Evolutionary conservation across 495 filamentous ascomycete species (phyloP).

Genomic region (Xylaria venustula): DNA sequence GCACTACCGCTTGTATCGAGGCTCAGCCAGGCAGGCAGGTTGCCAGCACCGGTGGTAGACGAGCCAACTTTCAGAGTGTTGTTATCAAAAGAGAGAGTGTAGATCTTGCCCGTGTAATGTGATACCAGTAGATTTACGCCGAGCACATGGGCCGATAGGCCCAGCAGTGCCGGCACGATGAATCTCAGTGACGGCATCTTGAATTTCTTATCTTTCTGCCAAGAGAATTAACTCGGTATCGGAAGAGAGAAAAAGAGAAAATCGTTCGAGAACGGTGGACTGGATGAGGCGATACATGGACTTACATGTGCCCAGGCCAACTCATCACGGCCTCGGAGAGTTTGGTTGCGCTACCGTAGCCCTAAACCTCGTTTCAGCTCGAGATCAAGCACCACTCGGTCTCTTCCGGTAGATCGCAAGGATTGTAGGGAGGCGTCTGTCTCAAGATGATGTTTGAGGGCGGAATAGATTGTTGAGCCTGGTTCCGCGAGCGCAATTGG

Average conservation of each 20-base stretch:
- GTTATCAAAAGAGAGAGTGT: conserved; percentile 34
- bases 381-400: conserved; percentile 2
- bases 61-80: conserved; percentile 32
- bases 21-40: conserved; percentile 56
- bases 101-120: conserved; percentile 43
- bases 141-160: conserved; percentile 28
- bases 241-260: neutral
- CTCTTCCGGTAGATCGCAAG: conserved; percentile 3
- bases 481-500: conserved; percentile 32
- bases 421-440: neutral
- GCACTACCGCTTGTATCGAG: conserved; percentile 39
- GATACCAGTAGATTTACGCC: conserved; percentile 41
- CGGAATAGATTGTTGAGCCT: conserved; percentile 8
- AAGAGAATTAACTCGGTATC: neutral
- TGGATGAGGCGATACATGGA: conserved; percentile 10
- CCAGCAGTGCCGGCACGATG: conserved; percentile 26
- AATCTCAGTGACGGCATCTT: conserved; percentile 28
- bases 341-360: neutral
- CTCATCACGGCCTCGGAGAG: conserved; percentile 4
- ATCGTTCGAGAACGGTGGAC: neutral
- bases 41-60: conserved; percentile 32
- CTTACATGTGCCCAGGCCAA: conserved; percentile 7
- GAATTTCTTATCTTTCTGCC: neutral
- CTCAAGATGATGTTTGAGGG: conserved; percentile 10
- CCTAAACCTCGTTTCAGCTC: conserved; percentile 5